phyloP scores from a whole-genome alignment of 768 basidiomycete genomes.

The Lyophyllum decastes region DNA sequence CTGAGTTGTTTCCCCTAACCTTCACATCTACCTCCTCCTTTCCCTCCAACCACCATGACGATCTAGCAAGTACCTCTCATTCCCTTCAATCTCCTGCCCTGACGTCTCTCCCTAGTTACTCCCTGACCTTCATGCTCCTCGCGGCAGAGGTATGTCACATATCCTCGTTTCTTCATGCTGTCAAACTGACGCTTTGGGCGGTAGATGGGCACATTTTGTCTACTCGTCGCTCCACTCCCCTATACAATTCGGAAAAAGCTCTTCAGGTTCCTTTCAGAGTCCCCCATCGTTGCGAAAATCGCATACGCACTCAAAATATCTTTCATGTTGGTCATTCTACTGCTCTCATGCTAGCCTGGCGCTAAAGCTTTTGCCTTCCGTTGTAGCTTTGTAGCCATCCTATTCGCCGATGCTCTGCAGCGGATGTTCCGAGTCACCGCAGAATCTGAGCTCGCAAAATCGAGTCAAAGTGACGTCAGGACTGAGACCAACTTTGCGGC shows the following conservation, averaged over 20 bases:
- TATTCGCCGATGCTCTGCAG: slow-evolving; percentile 92
- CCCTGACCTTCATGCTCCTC: slow-evolving; percentile 79
- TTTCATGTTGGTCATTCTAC: slow-evolving; percentile 68
- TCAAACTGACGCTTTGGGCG: neutral
- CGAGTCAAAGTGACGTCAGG: slow-evolving; percentile 58
- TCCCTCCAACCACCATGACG: slow-evolving; percentile 36
- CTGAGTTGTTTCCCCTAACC: neutral
- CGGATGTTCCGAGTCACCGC: slow-evolving; percentile 84
- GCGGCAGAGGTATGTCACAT: slow-evolving; percentile 59
- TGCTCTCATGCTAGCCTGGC: neutral
- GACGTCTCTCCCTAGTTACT: slow-evolving; percentile 52
- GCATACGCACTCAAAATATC: slow-evolving; percentile 93
- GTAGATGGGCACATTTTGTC: slow-evolving; percentile 81
- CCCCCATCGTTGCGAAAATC: slow-evolving; percentile 73
- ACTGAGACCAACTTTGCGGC: slow-evolving; percentile 90
- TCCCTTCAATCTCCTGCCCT: slow-evolving; percentile 25
- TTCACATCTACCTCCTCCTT: neutral
- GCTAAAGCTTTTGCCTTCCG: neutral
- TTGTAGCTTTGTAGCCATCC: slow-evolving; percentile 74
- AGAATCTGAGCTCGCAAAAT: slow-evolving; percentile 69
- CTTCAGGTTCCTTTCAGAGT: slow-evolving; percentile 73
- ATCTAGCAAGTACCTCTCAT: slow-evolving; percentile 38
- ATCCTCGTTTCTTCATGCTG: neutral
- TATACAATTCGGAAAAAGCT: slow-evolving; percentile 69
- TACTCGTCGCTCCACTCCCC: slow-evolving; percentile 86